Evolutionary conservation across 345 rosid species (phyloP).

Genomic region (Populus ilicifolia): DNA sequence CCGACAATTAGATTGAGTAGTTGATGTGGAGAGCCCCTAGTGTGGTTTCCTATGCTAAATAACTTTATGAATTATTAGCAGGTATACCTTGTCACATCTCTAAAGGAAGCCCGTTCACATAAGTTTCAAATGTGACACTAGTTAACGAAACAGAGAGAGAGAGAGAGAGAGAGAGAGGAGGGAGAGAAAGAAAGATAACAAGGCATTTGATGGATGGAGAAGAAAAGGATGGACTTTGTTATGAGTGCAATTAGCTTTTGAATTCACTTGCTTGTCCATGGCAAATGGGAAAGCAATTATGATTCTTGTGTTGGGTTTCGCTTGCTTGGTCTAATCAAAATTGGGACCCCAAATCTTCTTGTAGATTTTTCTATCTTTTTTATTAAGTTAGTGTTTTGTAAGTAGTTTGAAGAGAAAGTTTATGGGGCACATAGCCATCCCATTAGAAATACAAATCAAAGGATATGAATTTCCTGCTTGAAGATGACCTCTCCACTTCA

Average conservation of each 20-base stretch:
- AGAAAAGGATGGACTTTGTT: background rate
- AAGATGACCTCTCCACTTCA: background rate
- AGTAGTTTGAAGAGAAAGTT: constrained; percentile 19
- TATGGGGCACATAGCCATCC: background rate
- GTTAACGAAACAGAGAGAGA: background rate
- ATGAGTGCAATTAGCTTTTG: constrained; percentile 11
- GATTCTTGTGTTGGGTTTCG: constrained; percentile 11
- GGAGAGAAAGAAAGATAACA: background rate
- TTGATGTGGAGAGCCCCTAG: background rate
- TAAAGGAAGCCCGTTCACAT: background rate
- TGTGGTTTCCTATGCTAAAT: background rate
- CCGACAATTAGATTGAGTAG: constrained; percentile 7
- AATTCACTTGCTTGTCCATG: background rate
- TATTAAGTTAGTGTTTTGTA: background rate
- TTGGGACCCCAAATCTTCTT: constrained; percentile 3
- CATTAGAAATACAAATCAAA: background rate
- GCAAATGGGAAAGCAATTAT: background rate
- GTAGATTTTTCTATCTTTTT: background rate
- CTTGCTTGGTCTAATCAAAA: constrained; percentile 16
- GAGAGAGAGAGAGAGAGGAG: background rate
- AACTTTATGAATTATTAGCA: background rate
- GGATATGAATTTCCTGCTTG: background rate
- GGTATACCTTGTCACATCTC: background rate
- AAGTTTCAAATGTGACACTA: background rate
- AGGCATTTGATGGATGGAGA: constrained; percentile 8